Percentiles rank a stretch among this genome's conserved stretches.
Evolutionary conservation across 1,284 basidiomycete species (phyloP).

Genomic region (Quambalaria eucalypti): DNA sequence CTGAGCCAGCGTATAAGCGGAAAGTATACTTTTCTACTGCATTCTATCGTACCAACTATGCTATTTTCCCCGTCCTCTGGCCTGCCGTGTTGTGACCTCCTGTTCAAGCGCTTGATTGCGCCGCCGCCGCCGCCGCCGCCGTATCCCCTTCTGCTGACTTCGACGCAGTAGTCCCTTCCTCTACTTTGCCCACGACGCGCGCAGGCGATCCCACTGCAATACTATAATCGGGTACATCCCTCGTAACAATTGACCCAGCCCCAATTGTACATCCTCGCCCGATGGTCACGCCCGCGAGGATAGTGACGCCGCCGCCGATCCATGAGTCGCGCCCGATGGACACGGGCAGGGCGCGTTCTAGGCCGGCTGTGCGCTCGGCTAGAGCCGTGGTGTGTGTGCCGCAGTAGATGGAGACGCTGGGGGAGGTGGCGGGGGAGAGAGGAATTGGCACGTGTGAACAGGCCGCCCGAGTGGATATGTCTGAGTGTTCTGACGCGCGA

Average conservation of each 20-base stretch:
- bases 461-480: no score
- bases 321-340: constrained; percentile 27
- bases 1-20: no score
- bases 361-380: constrained; percentile 22
- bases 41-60: no score
- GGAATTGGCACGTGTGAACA: no score
- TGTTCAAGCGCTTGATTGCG: no score
- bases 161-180: no score
- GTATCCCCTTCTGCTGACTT: no score
- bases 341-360: constrained; percentile 30
- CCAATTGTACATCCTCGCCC: constrained; percentile 51
- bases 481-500: no score
- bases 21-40: no score
- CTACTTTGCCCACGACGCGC: constrained; percentile 38
- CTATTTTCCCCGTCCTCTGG: no score
- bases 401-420: constrained; percentile 28
- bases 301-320: constrained; percentile 7
- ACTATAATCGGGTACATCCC: constrained; percentile 47
- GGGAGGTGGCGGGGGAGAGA: not conserved
- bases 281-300: constrained; percentile 49
- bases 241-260: constrained; percentile 52
- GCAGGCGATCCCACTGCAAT: constrained; percentile 52
- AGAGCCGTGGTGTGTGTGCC: constrained; percentile 28
- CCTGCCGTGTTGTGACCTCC: no score
- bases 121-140: no score